These are phyloP conservation scores for Magnusiomyces magnusii DNA, from an alignment of 1,139 yeast genomes.

Conservation along the genomic window DNA sequence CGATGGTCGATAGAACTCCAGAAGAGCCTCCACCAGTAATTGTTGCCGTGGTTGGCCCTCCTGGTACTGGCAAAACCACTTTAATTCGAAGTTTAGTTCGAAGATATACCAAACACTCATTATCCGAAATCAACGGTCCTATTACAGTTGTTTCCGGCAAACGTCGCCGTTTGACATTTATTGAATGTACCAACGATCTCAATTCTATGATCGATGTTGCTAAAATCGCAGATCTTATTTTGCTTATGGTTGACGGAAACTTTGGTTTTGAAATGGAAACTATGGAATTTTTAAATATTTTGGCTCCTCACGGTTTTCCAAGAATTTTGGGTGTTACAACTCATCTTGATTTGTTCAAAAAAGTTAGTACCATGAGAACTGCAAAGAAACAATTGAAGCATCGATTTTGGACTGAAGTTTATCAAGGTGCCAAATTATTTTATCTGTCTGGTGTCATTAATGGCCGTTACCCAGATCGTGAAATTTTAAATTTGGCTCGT, in stretches of 20 bases:
- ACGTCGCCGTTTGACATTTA: slow-evolving; percentile 82
- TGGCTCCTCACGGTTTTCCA: slow-evolving; percentile 99
- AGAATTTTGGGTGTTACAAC: slow-evolving; percentile 93
- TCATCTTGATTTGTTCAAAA: slow-evolving; percentile 88
- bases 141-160: slow-evolving; percentile 97
- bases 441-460: slow-evolving; percentile 93
- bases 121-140: slow-evolving; percentile 88
- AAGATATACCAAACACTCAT: slow-evolving; percentile 80
- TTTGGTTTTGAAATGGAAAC: slow-evolving; percentile 99
- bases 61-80: slow-evolving; percentile 97
- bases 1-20: slow-evolving; percentile 96
- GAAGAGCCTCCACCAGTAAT: slow-evolving; percentile 98
- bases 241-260: slow-evolving; percentile 89
- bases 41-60: slow-evolving; percentile 97
- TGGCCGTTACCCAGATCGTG: slow-evolving; percentile 97
- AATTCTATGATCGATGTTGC: slow-evolving; percentile 97
- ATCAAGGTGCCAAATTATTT: slow-evolving; percentile 94
- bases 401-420: slow-evolving; percentile 98
- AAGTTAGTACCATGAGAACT: slow-evolving; percentile 81
- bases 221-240: slow-evolving; percentile 86
- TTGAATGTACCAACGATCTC: slow-evolving; percentile 88
- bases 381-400: slow-evolving; percentile 89
- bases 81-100: slow-evolving; percentile 82
- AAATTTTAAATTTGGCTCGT: slow-evolving; percentile 81
- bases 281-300: slow-evolving; percentile 94